These are phyloP conservation scores for Iris pallida DNA, from an alignment of 116 monocot species.

Conservation along the genomic window DNA sequence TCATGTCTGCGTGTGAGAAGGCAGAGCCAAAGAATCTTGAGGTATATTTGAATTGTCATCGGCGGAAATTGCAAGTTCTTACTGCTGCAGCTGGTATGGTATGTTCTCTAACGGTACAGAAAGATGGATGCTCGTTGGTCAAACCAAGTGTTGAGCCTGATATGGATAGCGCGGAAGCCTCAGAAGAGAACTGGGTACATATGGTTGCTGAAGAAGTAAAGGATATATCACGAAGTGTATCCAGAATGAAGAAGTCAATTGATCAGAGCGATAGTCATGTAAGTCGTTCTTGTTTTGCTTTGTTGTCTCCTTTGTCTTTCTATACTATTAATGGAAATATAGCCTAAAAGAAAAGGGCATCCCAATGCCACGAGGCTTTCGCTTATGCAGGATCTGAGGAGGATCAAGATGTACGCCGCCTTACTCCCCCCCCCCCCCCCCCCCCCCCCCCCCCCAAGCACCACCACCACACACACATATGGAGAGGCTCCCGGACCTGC, in stretches of 20 bases:
- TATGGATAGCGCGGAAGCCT: slow-evolving; percentile 33
- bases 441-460: too few species aligned
- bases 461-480: too few species aligned
- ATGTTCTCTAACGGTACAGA: slow-evolving; percentile 16
- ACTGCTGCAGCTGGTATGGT: slow-evolving; percentile 60
- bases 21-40: slow-evolving; percentile 48
- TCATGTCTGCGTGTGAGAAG: slow-evolving; percentile 74
- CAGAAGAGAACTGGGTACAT: slow-evolving; percentile 24
- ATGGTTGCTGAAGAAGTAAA: slow-evolving; percentile 62
- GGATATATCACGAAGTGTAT: slow-evolving; percentile 49
- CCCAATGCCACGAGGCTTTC: too few species aligned
- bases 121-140: slow-evolving; percentile 15
- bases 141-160: slow-evolving; percentile 25
- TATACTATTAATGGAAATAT: too few species aligned
- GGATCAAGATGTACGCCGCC: too few species aligned
- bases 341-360: too few species aligned
- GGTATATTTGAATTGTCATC: slow-evolving; percentile 55
- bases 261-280: slow-evolving; percentile 43
- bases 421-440: too few species aligned
- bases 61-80: slow-evolving; percentile 62
- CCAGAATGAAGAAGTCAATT: slow-evolving; percentile 50
- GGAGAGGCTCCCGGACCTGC: too few species aligned
- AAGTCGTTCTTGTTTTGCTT: slow-evolving; percentile 16
- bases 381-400: too few species aligned
- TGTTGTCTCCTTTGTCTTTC: too few species aligned